Base-by-base conservation (phyloP, 1,284 basidiomycete species). In the Cutaneotrichosporon arboriforme region DNA sequence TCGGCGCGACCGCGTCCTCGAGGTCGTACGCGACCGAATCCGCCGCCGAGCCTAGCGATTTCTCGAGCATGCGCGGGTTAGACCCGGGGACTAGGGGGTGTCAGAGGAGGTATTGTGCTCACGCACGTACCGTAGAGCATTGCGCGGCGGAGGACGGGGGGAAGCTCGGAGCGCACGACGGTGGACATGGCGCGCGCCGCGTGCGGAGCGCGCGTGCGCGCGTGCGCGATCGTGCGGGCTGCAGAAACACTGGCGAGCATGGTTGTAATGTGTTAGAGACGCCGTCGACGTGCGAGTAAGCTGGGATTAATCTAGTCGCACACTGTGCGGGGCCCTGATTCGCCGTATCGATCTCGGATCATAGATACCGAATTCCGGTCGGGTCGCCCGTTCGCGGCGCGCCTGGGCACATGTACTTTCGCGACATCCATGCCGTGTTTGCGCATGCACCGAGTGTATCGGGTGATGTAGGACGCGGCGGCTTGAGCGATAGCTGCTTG, bases 21-120 rank as follows among this genome's bases (percentile, higher is more conserved):
- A 91, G 78, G 74, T 91, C 88, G 66, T 89, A 91, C n/a, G 88
- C 84, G 31, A 90, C 78, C 33, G 84, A 79, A 63, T 91, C 88
- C 1, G 88, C 84, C 1, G 73, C 69, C 10, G 79, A 79, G 9
- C 65, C 71, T 36, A 86, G 77, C 0, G 87, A 88, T 67, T 90
- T 90, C 64, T 84, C 78, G 17, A 91, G 81, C 86, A 90, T 89
- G 46, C 82, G 80, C 42, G 86, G 82, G 20, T 84, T 86, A 0
- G 88, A 86, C 9, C 84, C 79, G 13, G 88, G 88, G 1, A 91
- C 83, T 84, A 65, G n/a, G 8, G n/a, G n/a, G n/a, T n/a, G 49
- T 49, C 12, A 46, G 55, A 13, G 48, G 45, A n/a, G 33, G 17
- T 10, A 21, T 34, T 9, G 26, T 22, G 22, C 15, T 17, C 20